These are phyloP conservation scores for Apiosordaria backusii DNA, from an alignment of 495 filamentous ascomycete genomes.

Conservation along the genomic window DNA sequence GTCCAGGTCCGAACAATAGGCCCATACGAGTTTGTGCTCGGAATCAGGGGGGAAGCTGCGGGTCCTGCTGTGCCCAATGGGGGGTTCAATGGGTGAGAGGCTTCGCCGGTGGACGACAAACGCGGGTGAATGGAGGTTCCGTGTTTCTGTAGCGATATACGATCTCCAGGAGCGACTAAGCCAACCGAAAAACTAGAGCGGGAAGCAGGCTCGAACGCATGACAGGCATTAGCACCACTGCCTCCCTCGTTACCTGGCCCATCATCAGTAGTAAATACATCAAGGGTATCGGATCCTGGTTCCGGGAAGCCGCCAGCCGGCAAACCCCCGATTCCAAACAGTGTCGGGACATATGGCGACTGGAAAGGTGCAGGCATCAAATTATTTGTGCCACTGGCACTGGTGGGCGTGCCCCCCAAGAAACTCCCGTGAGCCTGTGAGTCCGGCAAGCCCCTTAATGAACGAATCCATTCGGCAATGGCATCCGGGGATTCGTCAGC, in stretches of 20 bases:
- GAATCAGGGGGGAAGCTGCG: not conserved
- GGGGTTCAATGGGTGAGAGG: not conserved
- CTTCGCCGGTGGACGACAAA: not conserved
- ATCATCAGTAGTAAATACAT: not conserved
- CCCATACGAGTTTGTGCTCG: not conserved
- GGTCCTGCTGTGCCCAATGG: not conserved
- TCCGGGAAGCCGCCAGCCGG: not conserved
- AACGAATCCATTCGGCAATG: constrained; percentile 32
- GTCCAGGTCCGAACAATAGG: constrained; percentile 23
- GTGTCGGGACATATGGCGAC: not conserved
- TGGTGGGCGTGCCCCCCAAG: not conserved
- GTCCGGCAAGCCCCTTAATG: constrained; percentile 3
- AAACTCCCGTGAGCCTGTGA: not conserved
- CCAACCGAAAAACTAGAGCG: not conserved
- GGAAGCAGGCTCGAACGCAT: not conserved
- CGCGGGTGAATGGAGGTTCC: not conserved
- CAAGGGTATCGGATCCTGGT: not conserved
- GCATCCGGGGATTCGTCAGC: constrained; percentile 27
- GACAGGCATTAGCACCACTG: not conserved
- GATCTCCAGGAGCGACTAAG: not conserved
- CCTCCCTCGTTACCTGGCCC: not conserved
- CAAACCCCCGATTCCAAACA: not conserved
- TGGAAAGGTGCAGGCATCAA: not conserved
- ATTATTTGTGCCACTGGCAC: not conserved
- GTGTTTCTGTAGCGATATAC: not conserved